Base-by-base conservation (phyloP, 2,329 filamentous ascomycete species). In the Hymenoscyphus fraxineus region DNA sequence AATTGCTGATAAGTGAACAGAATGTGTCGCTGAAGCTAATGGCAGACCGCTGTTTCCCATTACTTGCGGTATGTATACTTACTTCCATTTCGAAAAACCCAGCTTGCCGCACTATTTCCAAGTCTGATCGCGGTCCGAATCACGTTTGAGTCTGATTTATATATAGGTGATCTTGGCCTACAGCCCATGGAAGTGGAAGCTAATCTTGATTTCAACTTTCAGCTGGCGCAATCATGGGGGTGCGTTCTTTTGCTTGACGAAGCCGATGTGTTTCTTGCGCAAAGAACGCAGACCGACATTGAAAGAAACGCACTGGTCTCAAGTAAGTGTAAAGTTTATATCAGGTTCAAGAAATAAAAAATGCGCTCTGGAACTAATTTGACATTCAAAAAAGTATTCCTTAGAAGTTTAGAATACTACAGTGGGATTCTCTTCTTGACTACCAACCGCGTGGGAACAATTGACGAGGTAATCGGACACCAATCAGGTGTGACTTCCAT, bases 191-290 rank as follows among this genome's bases (percentile, higher is more conserved):
- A 83, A n/a, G 81, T 93, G 0, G 90, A 93, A 73, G 77, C 78
- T 6, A 86, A 88, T 69, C 81, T 93, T 22, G 83, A 84, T 69
- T 83, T 84, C 66, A 88, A 90, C 62, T 82, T 93, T 66, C 87
- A 90, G 72, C 87, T 93, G 65, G 89, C 89, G 1, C 86, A 90
- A 68, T 81, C 81, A 0, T 91, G 89, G 89, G 86, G 87, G 58
- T 88, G 88, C 0, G 27, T 27, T 27, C 27, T 27, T 27, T 27
- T 27, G 27, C 27, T 27, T 27, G 27, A 27, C 27, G 27, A 27
- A 27, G 27, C 27, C 27, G 27, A 27, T 27, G 27, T 27, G 27
- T 27, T 27, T 3, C 27, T 27, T 27, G 27, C 27, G 27, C 27
- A 27, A 27, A 27, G 27, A 27, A 27, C 27, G 1, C 27, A 27